Evolutionary conservation across 768 basidiomycete species (phyloP).

Genomic region (Porpolomopsis calyptriformis): DNA sequence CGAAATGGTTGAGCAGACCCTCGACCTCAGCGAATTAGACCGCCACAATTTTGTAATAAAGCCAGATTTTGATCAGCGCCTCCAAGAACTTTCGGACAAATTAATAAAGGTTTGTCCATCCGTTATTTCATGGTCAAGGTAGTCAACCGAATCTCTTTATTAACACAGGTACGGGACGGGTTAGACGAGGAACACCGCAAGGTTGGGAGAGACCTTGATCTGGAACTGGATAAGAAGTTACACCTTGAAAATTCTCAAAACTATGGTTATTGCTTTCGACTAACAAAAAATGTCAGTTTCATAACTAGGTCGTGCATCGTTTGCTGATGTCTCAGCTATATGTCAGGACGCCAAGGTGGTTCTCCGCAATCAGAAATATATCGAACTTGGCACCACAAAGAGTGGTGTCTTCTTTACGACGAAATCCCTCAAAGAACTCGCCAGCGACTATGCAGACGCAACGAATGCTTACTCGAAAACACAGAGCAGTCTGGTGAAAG

Average conservation of each 20-base stretch:
- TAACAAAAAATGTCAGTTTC: slow-evolving; percentile 75
- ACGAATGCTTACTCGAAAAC: slow-evolving; percentile 61
- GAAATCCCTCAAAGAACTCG: slow-evolving; percentile 52
- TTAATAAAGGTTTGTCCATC: slow-evolving; percentile 41
- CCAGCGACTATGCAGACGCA: slow-evolving; percentile 60
- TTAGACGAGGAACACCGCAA: slow-evolving; percentile 72
- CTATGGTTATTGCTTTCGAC: slow-evolving; percentile 86
- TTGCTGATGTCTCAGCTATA: background rate
- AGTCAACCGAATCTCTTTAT: background rate
- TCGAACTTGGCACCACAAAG: slow-evolving; percentile 77
- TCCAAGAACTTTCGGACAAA: slow-evolving; percentile 58
- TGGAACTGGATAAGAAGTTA: slow-evolving; percentile 90
- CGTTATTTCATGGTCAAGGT: background rate
- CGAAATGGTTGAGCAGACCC: slow-evolving; percentile 93
- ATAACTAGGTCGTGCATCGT: background rate
- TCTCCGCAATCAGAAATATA: slow-evolving; percentile 54
- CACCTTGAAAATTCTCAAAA: slow-evolving; percentile 86
- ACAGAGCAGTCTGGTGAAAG: slow-evolving; percentile 78
- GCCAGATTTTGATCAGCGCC: slow-evolving; percentile 74
- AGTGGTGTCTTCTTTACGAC: slow-evolving; percentile 88
- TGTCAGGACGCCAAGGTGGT: slow-evolving; percentile 71
- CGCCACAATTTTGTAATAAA: slow-evolving; percentile 86
- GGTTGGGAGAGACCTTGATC: slow-evolving; percentile 56
- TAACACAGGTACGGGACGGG: slow-evolving; percentile 51
- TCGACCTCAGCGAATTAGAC: slow-evolving; percentile 81